Base-by-base conservation (phyloP, 2,329 filamentous ascomycete genomes). In the Huntiella moniliformis region DNA sequence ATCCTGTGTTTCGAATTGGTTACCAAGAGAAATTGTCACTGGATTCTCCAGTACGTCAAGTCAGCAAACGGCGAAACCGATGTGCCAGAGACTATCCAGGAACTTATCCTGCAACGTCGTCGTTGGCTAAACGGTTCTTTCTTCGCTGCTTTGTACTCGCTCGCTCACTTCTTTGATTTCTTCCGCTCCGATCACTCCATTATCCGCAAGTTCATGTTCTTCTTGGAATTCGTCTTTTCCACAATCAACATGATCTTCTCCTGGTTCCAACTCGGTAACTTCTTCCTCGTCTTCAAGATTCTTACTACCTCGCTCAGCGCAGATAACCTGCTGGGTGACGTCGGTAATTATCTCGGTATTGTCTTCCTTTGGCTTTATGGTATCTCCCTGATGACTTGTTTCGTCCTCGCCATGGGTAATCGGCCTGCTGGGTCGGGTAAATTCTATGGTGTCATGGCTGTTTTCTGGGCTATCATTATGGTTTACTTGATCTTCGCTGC, bases 241-340 rank as follows among this genome's bases (percentile, higher is more conserved):
- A 91, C 85, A 1, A 71, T 88, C 62, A 93, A 84, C 69, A 95
- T 96, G 84, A 73, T 98, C 57, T 98, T 96, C 60, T 87, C 91
- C 45, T 98, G 91, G 91, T 96, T 98, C 59, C 85, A 82, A 55
- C 91, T 96, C 57, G 82, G 91, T 58, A 98, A 98, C 66, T 98
- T 98, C 72, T 98, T 96, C 73, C 67, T 98, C 57, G 88, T 98
- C 54, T 98, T 98, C 68, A 87, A 87, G 61, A 96, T 98, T 58
- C 67, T 98, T 52, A 96, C 88, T 1, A 80, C 77, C 8, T 94
- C 87, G 56, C 67, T 98, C 53, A 81, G 84, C 39, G 70, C 73
- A 18, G 55, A 64, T 0, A 61, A 71, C 31, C 70, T 95, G 18
- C 71, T 95, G 2, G 84, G 86, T 42, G 77, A 72, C 4, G 75